Conservation (phyloP, 495 filamentous ascomycete genomes). For the Geopyxis carbonaria region DNA sequence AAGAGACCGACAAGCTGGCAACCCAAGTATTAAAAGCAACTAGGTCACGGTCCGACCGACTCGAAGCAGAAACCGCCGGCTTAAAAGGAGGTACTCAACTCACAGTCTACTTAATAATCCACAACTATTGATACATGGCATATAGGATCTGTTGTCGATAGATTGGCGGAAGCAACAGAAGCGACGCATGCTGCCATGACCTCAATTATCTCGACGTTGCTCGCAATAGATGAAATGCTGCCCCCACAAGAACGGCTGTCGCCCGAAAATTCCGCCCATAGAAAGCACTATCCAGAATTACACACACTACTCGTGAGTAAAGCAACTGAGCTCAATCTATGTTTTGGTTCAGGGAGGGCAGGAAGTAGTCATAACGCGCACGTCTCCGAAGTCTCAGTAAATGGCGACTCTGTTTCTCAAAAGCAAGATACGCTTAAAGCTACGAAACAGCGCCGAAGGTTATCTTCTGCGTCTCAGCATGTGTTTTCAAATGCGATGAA, state of each 20-base stretch:
- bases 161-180: conserved; percentile 20
- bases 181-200: conserved; percentile 20
- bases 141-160: conserved; percentile 16
- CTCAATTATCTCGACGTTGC: conserved; percentile 24
- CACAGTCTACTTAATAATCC: not conserved
- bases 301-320: conserved; percentile 21
- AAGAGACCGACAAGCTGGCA: conserved; percentile 18
- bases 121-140: not conserved
- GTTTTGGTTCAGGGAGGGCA: conserved; percentile 15
- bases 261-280: conserved; percentile 17
- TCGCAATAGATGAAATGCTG: conserved; percentile 26
- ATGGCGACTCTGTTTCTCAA: conserved; percentile 17
- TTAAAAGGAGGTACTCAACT: conserved; percentile 19
- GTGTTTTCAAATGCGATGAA: too few relatives aligned
- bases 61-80: conserved; percentile 12
- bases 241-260: conserved; percentile 20
- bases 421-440: too few relatives aligned
- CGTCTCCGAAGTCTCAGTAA: too few relatives aligned
- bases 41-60: conserved; percentile 17
- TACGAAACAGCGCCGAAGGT: conserved; percentile 7
- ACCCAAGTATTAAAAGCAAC: conserved; percentile 19
- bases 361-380: conserved; percentile 5
- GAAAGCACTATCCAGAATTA: conserved; percentile 21
- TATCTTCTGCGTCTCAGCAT: conserved; percentile 14
- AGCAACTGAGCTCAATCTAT: conserved; percentile 20